Evolutionary conservation across 352 stramenopile genomes (phyloP), one percentile per base, ranked within the genome.

Genomic region (Globisporangium orthogonon): DNA sequence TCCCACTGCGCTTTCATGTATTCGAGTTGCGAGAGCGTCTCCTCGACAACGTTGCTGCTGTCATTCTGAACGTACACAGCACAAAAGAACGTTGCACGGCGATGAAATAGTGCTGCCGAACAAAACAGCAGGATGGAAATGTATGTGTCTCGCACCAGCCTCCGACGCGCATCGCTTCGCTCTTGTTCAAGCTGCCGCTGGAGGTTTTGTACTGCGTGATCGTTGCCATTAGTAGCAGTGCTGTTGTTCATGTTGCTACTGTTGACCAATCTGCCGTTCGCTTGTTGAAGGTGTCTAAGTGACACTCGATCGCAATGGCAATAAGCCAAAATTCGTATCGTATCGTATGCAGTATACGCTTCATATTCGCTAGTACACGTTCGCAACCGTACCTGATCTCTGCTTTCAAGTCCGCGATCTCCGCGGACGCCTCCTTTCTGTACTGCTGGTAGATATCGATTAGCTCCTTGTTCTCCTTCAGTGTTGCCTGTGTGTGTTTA

Each of bases 401-500:
- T 1, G 69, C 62, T 14, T 72, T 65, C 23, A 92, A 61, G 1
- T 56, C 60, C n/a, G 67, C 40, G 13, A 76, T 80, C 48, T 92
- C 79, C 3, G 65, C 29, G 0, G 64, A 61, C 7, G 82, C 84
- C 11, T 90, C 73, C 45, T 83, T 73, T 48, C 73, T 72, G 28
- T 85, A 66, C 44, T 88, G 80, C 57, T 92, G 68, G 52, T 90
- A 92, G 18, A 90, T 75, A 0, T 40, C 52, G n/a, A 89, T 76
- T 3, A 92, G 54, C 53, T 92, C 82, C 51, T 87, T 90, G 62
- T 89, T 86, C 52, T 90, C 79, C 29, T 75, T 59, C 39, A 87
- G 74, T 10, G 78, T 87, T 14, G 74, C 56, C 71, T 91, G 44
- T 14, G 56, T 4, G 23, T 23, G 23, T 41, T 13, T 4, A 41